Conservation (phyloP, 2,329 filamentous ascomycete genomes). For the Hypoxylon sp. region DNA sequence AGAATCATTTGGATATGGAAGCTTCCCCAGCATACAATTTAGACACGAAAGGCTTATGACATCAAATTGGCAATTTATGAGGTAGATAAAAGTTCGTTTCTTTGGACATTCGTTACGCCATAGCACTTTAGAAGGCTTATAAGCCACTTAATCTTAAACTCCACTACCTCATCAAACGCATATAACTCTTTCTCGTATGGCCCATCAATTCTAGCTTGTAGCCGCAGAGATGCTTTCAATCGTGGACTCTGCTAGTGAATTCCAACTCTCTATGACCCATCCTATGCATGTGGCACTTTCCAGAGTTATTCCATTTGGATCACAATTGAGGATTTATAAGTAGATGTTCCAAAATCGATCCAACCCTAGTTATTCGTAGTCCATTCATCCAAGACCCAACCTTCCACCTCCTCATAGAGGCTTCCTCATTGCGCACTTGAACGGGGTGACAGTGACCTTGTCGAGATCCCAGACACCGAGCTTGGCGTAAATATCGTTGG, state of each 20-base stretch:
- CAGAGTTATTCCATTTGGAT: background rate
- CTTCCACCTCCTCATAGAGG: slow-evolving; percentile 31
- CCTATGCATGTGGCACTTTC: background rate
- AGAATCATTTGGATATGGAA: slow-evolving; percentile 1
- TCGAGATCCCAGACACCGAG: slow-evolving; percentile 46
- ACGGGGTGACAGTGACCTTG: slow-evolving; percentile 40
- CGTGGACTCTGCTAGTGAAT: too few relatives aligned
- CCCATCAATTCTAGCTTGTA: too few relatives aligned
- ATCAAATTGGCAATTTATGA: slow-evolving; percentile 26
- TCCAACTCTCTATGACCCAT: background rate
- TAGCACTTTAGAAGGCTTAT: slow-evolving; percentile 17
- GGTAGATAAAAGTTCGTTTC: slow-evolving; percentile 32
- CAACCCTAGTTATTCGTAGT: background rate
- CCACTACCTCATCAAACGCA: slow-evolving; percentile 1
- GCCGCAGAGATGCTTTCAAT: too few relatives aligned
- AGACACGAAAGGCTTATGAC: slow-evolving; percentile 6
- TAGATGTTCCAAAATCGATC: background rate
- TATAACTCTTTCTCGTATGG: background rate
- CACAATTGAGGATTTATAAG: background rate
- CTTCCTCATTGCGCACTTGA: slow-evolving; percentile 44
- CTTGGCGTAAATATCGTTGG: slow-evolving; percentile 41
- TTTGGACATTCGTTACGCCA: slow-evolving; percentile 27
- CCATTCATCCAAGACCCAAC: background rate
- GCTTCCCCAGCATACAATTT: slow-evolving; percentile 3
- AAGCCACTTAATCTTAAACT: slow-evolving; percentile 20